These are phyloP conservation scores for Lactifluus subvellereus DNA, from an alignment of 768 basidiomycete genomes.

Conservation along the genomic window DNA sequence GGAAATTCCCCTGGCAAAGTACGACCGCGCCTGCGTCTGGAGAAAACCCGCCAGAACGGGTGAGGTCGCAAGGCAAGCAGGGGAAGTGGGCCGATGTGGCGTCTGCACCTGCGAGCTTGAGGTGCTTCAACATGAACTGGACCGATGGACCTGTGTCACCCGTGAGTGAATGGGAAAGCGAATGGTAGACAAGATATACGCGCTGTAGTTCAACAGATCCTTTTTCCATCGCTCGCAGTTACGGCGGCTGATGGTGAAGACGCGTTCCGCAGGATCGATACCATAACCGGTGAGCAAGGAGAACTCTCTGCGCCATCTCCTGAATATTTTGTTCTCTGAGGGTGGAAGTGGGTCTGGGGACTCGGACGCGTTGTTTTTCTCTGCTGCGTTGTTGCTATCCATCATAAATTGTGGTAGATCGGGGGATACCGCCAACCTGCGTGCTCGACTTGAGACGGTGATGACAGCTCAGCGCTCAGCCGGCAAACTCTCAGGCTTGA, in stretches of 20 bases:
- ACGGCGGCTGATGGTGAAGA: conserved; percentile 34
- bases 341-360: conserved; percentile 5
- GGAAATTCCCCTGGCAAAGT: conserved; percentile 80
- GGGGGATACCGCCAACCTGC: not conserved
- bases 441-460: not conserved
- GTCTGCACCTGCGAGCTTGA: conserved; percentile 66
- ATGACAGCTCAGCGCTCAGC: not conserved
- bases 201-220: conserved; percentile 44
- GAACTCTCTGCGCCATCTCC: conserved; percentile 47
- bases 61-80: conserved; percentile 77
- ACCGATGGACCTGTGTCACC: conserved; percentile 65
- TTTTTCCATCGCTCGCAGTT: conserved; percentile 49
- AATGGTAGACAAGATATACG: conserved; percentile 26
- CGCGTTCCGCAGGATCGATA: conserved; percentile 39
- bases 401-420: not conserved
- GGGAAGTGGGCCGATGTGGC: conserved; percentile 69
- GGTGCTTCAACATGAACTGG: conserved; percentile 87
- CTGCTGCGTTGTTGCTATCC: not conserved
- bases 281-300: conserved; percentile 48
- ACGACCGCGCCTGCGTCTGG: conserved; percentile 74
- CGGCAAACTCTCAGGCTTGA: not conserved
- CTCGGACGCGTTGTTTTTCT: not conserved
- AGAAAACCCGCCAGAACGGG: conserved; percentile 73
- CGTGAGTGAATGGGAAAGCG: not conserved
- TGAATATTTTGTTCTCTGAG: conserved; percentile 34